Base-by-base conservation (phyloP, 2,329 filamentous ascomycete species). In the Cordyceps fumosorosea region DNA sequence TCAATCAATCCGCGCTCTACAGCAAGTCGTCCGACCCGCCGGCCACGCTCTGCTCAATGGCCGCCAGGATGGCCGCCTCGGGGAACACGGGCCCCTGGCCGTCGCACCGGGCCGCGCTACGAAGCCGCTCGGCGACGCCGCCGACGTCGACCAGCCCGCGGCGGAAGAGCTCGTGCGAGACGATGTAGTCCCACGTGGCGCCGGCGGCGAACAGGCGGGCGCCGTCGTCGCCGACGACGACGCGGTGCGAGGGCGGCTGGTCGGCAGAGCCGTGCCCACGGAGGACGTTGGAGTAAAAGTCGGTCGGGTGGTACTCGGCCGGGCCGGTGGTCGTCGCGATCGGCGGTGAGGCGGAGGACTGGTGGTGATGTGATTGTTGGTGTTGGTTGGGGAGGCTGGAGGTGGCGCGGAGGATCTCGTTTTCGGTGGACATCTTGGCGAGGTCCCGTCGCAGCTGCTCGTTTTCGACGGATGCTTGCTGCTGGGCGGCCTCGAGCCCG, bases 111-210 rank as follows among this genome's bases (percentile, higher is more conserved):
- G 91, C 90, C 69, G 84, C 78, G 20, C 82, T 80, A 77, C 91
- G 93, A 59, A 98, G 78, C 14, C 86, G 81, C 70, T 95, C 89
- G 72, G 89, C 92, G 37, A 97, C 89, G 71, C 89, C 84, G 44
- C 82, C 88, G 14, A 97, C 86, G 73, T 98, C 90, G 29, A 97
- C 87, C 22, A 90, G 78, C 0, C 92, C 91, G 53, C 84, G 82
- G 72, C 87, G 85, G 72, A 89, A 96, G 10, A 92, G 76, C 7
- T 90, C 85, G 73, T 96, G 91, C 59, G 79, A 81, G 70, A 96
- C 89, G 64, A 98, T 95, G 60, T 92, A 80, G 69, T 97, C 93
- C 93, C 93, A 98, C 0, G 92, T 89, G 2, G 91, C 90, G 20
- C 87, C 87, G 0, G 89, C 88, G 44, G 88, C 89, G 7, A 95